Base-by-base conservation (phyloP, 495 filamentous ascomycete genomes). In the Cercophora scortea region DNA sequence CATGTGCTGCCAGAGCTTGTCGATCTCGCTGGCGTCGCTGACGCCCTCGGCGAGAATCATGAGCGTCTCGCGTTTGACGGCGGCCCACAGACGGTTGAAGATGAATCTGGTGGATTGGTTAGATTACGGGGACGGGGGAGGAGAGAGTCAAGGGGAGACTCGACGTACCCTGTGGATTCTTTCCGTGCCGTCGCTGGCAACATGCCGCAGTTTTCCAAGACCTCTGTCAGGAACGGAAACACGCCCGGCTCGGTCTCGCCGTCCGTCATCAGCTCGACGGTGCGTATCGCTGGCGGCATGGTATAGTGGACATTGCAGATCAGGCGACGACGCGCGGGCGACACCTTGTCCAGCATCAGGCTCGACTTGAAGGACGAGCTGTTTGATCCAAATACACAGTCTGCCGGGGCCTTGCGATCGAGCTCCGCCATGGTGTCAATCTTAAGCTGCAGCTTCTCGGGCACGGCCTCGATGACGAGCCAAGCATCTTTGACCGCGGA, bases 71-170 rank as follows among this genome's bases (percentile, higher is more conserved):
- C 77, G 69, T 56, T 82, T 79, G 51, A 81, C 58, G 4, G 78
- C 77, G 0, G 76, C 79, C 78, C 78, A 83, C 19, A 83, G 66
- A 0, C 80, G 75, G 49, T 80, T 80, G 63, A 80, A 78, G 18
- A 83, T 71, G 55, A 82, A 76, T 38, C 1, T 15, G 25, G 25
- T 25, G 25, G 25, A 5, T 25, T 25, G 25, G 25, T 25, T 25
- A 25, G 25, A 5, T 25, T 25, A 5, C 25, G 25, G 25, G 25
- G 25, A 25, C 2, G n/a, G 2, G 2, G 2, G 25, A 25, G 25
- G 25, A 5, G 25, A 25, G 25, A 25, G 25, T 2, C 5, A 2
- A 25, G 25, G 5, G 25, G 25, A 25, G 25, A 25, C 25, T 25
- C 5, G 25, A 25, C 25, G 25, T 25, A 76, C 53, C 80, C 80